Base-by-base conservation (phyloP, 345 rosid genomes). In the Barbarea vulgaris region DNA sequence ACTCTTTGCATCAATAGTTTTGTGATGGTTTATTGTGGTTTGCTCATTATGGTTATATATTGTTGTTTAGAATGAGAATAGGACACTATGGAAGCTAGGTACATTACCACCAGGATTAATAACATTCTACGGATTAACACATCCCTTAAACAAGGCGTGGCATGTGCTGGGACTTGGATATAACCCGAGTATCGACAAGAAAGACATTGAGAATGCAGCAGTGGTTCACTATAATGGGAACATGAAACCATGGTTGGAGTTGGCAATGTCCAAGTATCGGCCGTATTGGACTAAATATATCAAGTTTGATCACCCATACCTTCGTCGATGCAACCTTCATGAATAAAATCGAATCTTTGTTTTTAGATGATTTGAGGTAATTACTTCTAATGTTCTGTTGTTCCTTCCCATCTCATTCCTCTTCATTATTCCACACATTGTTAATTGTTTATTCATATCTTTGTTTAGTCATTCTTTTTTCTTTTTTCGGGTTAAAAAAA, bases 211-310 rank as follows among this genome's bases (percentile, higher is more conserved):
- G 37, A 88, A 77, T 51, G 99, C 99, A 48, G 97, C 98, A 14
- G 99, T 96, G 47, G 46, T 96, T 65, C 99, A 96, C 77, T 96
- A 96, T 72, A 96, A 96, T 42, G 99, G 98, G 74, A 96, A 96
- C 84, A 96, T 96, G 99, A 96, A 96, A 82, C 99, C 99, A 1
- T 96, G 99, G 99, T 84, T 96, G 64, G 99, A 96, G 85, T 76
- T 96, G 61, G 93, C 98, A 6, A 96, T 96, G 98, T 84, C 98
- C 30, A 96, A 89, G 69, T 96, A 96, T 67, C 86, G 98, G 59
- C 70, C 88, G 11, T 90, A 87, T 79, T 96, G 99, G 99, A 86
- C 90, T 69, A 93, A 85, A 78, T 91, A 91, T 81, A 85, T 96
- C 72, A 96, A 91, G 80, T 93, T 81, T 66, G 89, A 96, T 78